Evolutionary conservation across 2,329 filamentous ascomycete genomes (phyloP).

Genomic region (Chaetomiaceae sp.): DNA sequence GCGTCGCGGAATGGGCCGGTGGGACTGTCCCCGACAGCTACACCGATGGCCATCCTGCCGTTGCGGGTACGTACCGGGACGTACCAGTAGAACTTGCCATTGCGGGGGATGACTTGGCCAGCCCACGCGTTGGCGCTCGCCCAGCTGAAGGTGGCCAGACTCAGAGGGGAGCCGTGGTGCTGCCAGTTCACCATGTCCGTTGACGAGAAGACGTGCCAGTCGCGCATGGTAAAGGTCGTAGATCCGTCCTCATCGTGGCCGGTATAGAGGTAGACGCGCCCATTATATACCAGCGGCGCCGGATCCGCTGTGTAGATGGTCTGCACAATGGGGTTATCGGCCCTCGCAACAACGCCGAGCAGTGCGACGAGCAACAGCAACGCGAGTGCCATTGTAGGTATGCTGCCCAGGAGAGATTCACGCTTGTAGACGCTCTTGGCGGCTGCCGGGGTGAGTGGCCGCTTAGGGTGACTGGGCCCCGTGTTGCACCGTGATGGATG

Average conservation of each 20-base stretch:
- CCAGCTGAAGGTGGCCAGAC: background rate
- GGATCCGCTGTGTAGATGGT: background rate
- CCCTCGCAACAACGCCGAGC: background rate
- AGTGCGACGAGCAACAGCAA: too few relatives aligned
- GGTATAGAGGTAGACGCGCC: background rate
- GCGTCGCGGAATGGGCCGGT: background rate
- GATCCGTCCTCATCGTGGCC: background rate
- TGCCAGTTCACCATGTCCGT: constrained; percentile 4
- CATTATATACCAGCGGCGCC: background rate
- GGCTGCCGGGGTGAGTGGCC: too few relatives aligned
- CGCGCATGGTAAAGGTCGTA: background rate
- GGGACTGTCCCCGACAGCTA: background rate
- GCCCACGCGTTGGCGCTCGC: background rate
- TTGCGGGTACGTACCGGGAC: background rate
- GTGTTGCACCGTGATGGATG: too few relatives aligned
- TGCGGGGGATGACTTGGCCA: background rate
- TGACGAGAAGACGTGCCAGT: background rate
- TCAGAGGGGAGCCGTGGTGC: background rate
- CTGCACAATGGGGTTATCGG: constrained; percentile 1
- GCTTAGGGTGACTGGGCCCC: too few relatives aligned
- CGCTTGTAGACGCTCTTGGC: too few relatives aligned
- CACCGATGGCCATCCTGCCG: background rate
- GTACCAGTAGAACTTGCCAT: constrained; percentile 5
- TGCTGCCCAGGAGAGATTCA: too few relatives aligned
- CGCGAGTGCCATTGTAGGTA: too few relatives aligned